Conservation (phyloP, 768 basidiomycete species). For the Lactarius trivialis region DNA sequence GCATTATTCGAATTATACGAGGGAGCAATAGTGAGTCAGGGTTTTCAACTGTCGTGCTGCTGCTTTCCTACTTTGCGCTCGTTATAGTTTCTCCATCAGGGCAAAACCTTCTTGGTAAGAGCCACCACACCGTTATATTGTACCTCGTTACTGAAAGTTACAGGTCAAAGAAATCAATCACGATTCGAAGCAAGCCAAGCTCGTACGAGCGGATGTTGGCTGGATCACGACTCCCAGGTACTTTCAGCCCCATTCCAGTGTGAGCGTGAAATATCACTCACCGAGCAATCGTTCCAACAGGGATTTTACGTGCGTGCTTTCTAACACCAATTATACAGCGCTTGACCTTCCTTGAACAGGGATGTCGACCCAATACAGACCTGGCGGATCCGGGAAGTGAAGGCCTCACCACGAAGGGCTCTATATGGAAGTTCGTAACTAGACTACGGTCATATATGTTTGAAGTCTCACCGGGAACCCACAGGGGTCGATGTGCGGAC, state of each 20-base stretch:
- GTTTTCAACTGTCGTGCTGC: not conserved
- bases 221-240: slow-evolving; percentile 75
- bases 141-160: not conserved
- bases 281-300: slow-evolving; percentile 32
- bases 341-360: not conserved
- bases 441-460: not conserved
- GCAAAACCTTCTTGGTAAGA: slow-evolving; percentile 67
- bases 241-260: not conserved
- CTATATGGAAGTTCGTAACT: slow-evolving; percentile 64
- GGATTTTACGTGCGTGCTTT: slow-evolving; percentile 60
- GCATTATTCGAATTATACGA: slow-evolving; percentile 88
- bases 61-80: not conserved
- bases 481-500: slow-evolving; percentile 58
- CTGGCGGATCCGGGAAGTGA: slow-evolving; percentile 62
- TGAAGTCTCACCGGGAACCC: slow-evolving; percentile 1
- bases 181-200: slow-evolving; percentile 63
- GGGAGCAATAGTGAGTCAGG: slow-evolving; percentile 63
- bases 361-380: slow-evolving; percentile 75
- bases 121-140: not conserved
- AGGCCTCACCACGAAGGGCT: slow-evolving; percentile 45
- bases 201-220: slow-evolving; percentile 70
- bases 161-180: slow-evolving; percentile 79
- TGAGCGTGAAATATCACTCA: not conserved
- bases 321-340: not conserved
- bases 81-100: slow-evolving; percentile 80